Evolutionary conservation across 495 filamentous ascomycete species (phyloP), one percentile per base, ranked within the genome.

Genomic region (Xylaria acuta): DNA sequence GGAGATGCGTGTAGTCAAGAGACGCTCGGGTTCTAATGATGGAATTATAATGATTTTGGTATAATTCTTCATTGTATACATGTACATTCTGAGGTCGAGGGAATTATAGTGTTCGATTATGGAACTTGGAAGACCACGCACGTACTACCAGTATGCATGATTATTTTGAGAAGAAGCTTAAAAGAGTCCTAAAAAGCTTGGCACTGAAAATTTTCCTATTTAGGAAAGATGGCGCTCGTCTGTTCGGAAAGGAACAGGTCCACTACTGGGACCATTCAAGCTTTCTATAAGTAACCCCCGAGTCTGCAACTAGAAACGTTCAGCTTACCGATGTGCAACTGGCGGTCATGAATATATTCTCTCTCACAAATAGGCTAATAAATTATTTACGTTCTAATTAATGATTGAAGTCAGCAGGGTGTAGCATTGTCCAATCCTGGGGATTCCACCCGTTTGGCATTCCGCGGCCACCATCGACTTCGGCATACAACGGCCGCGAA

Each of bases 211-310:
- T 22, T 60, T 60, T 38, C 58, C 58, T 60, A 9, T 60, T 60
- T 38, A 38, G 58, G 58, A 60, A 60, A 60, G 58, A 60, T 60
- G 32, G n/a, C 34, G 58, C 58, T 36, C 30, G 34, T 36, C 58
- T 60, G 30, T 36, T 38, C 38, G 58, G 53, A 32, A 27, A 30
- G 9, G 22, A 5, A 56, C 32, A 30, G 53, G 53, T 4, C 53
- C 53, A 56, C 53, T 56, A 32, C 5, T 56, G 12, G 12, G 53
- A 32, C 8, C 0, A 18, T 32, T 6, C 5, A 32, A 32, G 53
- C 53, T 30, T 56, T 18, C 25, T 56, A 30, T 56, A 56, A 56
- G 27, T 56, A 56, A 8, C 12, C 53, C 14, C 27, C 0, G 18
- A 56, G 27, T 18, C 53, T 14, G 27, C 5, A 5, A 56, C 27